Percentiles rank a stretch among this genome's conserved stretches.
These are phyloP conservation scores for Garcia nutans DNA, from an alignment of 345 rosid genomes.

Conservation along the genomic window DNA sequence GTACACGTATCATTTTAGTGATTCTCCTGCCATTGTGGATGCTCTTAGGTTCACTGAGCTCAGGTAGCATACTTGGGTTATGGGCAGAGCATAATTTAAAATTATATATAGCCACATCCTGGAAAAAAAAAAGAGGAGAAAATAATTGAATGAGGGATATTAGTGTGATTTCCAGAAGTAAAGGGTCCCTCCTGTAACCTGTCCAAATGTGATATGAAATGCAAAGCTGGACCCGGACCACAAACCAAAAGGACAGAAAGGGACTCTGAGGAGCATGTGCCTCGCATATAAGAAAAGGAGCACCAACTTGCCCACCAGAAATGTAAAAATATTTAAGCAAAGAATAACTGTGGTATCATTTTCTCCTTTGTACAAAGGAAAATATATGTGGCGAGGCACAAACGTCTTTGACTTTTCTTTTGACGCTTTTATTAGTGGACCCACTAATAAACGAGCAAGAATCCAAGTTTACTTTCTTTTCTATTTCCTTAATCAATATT, in stretches of 20 bases:
- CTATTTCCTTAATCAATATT: neutral
- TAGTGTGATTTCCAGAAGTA: slow-evolving; percentile 4
- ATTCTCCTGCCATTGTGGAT: too few relatives aligned
- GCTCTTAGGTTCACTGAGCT: neutral
- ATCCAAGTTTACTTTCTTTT: slow-evolving; percentile 4
- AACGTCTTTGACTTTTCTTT: slow-evolving; percentile 16
- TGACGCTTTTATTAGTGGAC: slow-evolving; percentile 13
- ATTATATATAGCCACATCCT: neutral
- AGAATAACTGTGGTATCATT: neutral
- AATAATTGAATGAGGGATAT: neutral
- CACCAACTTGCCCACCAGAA: slow-evolving; percentile 4
- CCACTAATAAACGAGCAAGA: slow-evolving; percentile 23
- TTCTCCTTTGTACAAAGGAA: neutral
- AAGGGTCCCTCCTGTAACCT: neutral
- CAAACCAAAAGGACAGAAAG: neutral
- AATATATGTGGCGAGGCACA: slow-evolving; percentile 16
- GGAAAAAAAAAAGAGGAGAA: neutral
- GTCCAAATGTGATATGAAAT: slow-evolving; percentile 9
- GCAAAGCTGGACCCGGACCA: slow-evolving; percentile 6
- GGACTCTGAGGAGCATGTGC: neutral
- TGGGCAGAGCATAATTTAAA: neutral
- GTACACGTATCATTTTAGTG: too few relatives aligned
- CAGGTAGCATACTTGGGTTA: neutral
- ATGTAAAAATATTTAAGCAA: neutral
- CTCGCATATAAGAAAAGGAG: neutral